phyloP scores from a whole-genome alignment of 495 filamentous ascomycete genomes.

The Chaetomium tenue region DNA sequence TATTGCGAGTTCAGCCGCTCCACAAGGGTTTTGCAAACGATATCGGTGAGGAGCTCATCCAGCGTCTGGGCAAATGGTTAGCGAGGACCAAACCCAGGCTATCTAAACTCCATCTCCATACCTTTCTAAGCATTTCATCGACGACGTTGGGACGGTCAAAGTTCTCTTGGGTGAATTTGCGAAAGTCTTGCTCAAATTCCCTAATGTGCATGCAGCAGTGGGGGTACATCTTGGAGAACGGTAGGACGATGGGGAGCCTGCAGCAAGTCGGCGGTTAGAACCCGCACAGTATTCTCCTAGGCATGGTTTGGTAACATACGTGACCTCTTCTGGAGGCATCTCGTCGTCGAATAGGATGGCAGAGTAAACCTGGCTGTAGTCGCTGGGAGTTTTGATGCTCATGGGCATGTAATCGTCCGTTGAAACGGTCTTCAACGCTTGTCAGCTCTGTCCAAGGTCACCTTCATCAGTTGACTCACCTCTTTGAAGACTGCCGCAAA shows the following conservation, averaged over 20 bases:
- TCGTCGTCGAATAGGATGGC: constrained; percentile 92
- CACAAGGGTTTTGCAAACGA: constrained; percentile 85
- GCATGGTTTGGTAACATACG: constrained; percentile 49
- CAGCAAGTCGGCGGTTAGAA: constrained; percentile 13
- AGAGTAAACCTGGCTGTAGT: constrained; percentile 91
- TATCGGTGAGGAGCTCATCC: constrained; percentile 83
- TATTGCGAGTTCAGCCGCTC: constrained; percentile 89
- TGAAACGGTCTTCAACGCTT: constrained; percentile 79
- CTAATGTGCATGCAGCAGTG: constrained; percentile 96
- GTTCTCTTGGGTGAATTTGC: constrained; percentile 91
- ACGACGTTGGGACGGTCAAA: constrained; percentile 84
- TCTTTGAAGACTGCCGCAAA: constrained; percentile 95
- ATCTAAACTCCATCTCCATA: constrained; percentile 26
- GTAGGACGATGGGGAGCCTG: constrained; percentile 86
- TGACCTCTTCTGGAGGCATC: constrained; percentile 68
- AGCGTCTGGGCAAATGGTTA: constrained; percentile 49
- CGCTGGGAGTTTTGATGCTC: constrained; percentile 83
- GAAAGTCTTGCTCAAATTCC: constrained; percentile 94
- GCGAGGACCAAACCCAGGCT: background rate
- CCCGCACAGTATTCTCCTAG: no score
- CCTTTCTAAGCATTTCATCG: constrained; percentile 80
- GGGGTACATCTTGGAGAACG: constrained; percentile 99
- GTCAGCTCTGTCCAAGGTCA: constrained; percentile 65
- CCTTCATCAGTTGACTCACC: constrained; percentile 50
- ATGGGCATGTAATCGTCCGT: constrained; percentile 99